Percentiles rank a stretch among this genome's conserved stretches.
Evolutionary conservation across 176 grass and related monocot species (phyloP).

Genomic region (Elymus sibiricus): DNA sequence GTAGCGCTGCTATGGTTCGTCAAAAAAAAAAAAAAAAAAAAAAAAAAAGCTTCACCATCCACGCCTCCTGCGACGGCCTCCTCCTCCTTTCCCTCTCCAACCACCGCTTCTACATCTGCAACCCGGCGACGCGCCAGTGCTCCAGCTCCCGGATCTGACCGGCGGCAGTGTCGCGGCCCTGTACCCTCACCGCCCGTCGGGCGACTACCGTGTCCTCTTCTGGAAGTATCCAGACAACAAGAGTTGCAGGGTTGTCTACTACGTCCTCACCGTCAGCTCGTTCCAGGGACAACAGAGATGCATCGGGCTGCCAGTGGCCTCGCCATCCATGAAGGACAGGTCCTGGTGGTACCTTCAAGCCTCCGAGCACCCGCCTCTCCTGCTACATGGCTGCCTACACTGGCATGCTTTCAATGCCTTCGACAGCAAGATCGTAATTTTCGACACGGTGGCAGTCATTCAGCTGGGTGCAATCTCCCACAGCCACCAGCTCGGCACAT

Average conservation of each 20-base stretch:
- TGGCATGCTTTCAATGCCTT: neutral
- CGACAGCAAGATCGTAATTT: neutral
- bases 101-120: neutral
- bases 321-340: neutral
- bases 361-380: neutral
- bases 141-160: neutral
- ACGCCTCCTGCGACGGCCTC: constrained; percentile 2
- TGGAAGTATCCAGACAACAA: too few relatives aligned
- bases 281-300: neutral
- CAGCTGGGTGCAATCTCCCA: neutral
- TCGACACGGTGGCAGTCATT: neutral
- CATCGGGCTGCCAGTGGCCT: neutral
- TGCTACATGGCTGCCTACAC: neutral
- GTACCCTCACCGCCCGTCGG: neutral
- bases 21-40: too few relatives aligned
- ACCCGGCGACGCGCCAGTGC: constrained; percentile 5
- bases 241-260: neutral
- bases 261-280: neutral
- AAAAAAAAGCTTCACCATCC: neutral
- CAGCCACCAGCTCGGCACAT: neutral
- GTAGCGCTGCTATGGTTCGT: too few relatives aligned
- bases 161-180: neutral
- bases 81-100: neutral
- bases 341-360: neutral
- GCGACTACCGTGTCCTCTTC: neutral